These are phyloP conservation scores for Diophrys appendiculata DNA, from an alignment of 73 alveolate species.

Conservation along the genomic window DNA sequence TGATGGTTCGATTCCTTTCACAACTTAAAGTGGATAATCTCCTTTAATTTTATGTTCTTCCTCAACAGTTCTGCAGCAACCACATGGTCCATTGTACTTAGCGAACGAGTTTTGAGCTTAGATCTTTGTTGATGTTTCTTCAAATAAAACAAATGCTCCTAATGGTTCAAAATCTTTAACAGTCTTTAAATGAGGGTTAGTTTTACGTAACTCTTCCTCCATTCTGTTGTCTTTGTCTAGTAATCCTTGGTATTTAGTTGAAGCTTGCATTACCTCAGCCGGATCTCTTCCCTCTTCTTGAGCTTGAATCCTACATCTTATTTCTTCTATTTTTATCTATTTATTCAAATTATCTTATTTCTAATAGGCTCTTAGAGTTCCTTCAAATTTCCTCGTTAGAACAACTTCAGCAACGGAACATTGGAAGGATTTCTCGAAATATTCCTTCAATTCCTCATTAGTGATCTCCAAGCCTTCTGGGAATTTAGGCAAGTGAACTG, in stretches of 20 bases:
- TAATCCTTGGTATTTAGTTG: constrained; percentile 9
- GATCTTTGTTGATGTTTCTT: constrained; percentile 7
- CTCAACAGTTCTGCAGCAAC: not conserved
- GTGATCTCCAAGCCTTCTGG: not conserved
- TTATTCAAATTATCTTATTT: constrained; percentile 14
- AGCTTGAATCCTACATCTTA: constrained; percentile 4
- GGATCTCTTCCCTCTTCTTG: constrained; percentile 7
- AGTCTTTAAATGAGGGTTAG: constrained; percentile 23
- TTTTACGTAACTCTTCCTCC: constrained; percentile 32
- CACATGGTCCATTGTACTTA: not conserved
- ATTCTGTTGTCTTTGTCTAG: constrained; percentile 23
- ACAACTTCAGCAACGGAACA: constrained; percentile 6
- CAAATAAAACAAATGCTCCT: constrained; percentile 61
- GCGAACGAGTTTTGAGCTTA: not conserved
- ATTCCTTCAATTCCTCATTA: constrained; percentile 2
- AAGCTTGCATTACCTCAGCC: not conserved
- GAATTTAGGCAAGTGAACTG: not conserved
- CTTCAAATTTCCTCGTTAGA: constrained; percentile 17
- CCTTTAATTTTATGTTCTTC: not conserved
- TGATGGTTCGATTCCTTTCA: constrained; percentile 19
- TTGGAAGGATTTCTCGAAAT: not conserved
- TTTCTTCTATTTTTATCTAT: constrained; percentile 4
- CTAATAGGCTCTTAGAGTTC: constrained; percentile 5
- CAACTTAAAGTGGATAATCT: not conserved
- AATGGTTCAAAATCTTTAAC: constrained; percentile 43